phyloP scores from a whole-genome alignment of 495 filamentous ascomycete species.

The Daldinia loculata region DNA sequence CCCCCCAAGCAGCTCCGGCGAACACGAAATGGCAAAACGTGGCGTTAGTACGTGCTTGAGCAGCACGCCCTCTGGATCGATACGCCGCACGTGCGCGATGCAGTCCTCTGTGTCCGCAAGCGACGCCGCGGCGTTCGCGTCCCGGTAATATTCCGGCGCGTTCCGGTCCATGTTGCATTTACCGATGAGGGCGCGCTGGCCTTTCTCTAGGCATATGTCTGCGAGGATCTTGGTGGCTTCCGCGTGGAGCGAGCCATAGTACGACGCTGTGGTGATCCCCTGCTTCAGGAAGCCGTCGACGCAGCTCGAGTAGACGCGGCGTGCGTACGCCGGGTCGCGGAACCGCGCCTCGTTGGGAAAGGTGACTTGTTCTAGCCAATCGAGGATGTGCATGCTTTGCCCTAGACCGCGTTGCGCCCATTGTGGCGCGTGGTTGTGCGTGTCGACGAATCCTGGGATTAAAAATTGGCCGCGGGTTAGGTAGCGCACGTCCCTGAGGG shows the following conservation, averaged over 20 bases:
- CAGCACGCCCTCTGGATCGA: constrained; percentile 54
- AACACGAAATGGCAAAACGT: constrained; percentile 70
- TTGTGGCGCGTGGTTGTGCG: constrained; percentile 72
- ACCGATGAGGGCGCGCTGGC: constrained; percentile 71
- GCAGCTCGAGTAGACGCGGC: constrained; percentile 59
- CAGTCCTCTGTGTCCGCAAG: constrained; percentile 62
- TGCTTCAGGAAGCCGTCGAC: constrained; percentile 67
- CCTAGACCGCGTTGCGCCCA: constrained; percentile 68
- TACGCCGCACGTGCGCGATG: constrained; percentile 56
- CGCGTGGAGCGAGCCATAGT: constrained; percentile 69
- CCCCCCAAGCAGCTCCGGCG: constrained; percentile 58
- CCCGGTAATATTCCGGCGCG: constrained; percentile 67
- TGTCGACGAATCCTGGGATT: constrained; percentile 70
- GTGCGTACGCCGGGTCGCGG: constrained; percentile 61
- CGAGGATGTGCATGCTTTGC: constrained; percentile 64
- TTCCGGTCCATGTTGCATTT: constrained; percentile 73
- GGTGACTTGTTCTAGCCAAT: constrained; percentile 68
- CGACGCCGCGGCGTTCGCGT: constrained; percentile 58
- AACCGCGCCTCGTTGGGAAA: constrained; percentile 71
- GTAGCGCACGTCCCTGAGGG: constrained; percentile 40
- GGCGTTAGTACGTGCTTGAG: constrained; percentile 69
- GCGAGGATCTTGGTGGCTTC: constrained; percentile 68
- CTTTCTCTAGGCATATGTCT: constrained; percentile 61
- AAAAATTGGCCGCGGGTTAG: constrained; percentile 63
- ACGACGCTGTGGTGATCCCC: constrained; percentile 72